Conservation (phyloP, 257 asterid species). For the Ajuga chamaepitys region DNA sequence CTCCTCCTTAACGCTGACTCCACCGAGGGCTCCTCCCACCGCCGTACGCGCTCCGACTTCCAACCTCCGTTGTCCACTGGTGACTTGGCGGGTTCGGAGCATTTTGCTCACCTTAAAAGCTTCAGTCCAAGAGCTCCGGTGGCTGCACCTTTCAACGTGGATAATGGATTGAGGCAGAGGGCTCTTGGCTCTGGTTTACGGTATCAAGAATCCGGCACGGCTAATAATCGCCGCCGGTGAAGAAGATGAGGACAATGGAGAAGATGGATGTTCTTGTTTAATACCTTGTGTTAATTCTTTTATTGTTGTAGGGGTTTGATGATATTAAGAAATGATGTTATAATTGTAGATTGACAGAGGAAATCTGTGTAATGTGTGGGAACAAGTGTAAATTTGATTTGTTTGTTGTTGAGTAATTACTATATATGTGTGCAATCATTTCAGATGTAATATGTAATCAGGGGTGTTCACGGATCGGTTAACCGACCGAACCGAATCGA, state of each 20-base stretch:
- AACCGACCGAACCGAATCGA: too few species aligned
- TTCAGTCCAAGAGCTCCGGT: constrained; percentile 6
- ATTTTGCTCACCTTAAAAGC: constrained; percentile 17
- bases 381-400: neutral
- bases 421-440: too few species aligned
- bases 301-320: neutral
- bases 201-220: neutral
- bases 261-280: neutral
- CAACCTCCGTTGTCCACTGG: constrained; percentile 21
- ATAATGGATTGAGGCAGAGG: constrained; percentile 22
- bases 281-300: constrained; percentile 9
- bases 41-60: constrained; percentile 45
- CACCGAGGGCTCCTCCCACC: constrained; percentile 51
- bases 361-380: neutral
- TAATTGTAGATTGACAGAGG: neutral
- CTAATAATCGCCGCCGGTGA: neutral
- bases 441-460: too few species aligned
- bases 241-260: neutral
- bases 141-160: neutral
- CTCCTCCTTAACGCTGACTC: constrained; percentile 30
- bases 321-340: neutral
- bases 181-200: neutral
- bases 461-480: too few species aligned
- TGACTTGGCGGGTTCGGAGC: constrained; percentile 18
- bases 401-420: neutral